Base-by-base conservation (phyloP, 495 filamentous ascomycete genomes). In the Penicillium coprophilum region DNA sequence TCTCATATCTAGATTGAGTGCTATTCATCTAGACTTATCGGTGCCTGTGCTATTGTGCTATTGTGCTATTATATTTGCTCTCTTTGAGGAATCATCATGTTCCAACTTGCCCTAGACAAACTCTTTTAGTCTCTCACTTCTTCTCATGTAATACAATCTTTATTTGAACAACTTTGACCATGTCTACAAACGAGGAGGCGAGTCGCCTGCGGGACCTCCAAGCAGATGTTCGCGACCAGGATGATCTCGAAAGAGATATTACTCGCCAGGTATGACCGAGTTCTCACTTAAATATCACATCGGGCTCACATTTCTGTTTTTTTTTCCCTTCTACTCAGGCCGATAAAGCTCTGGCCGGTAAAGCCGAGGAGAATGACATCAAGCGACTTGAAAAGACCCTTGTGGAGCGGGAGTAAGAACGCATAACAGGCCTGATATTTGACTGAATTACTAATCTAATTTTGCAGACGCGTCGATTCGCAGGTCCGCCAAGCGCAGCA, bases 301-400 rank as follows among this genome's bases (percentile, higher is more conserved):
- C 12, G 4, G 28, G 17, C 66, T 67, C 17, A 69, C 53, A 6
- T 6, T 20, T 30, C 12, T 36, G 3, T 24, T 23, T 41, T 15
- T 19, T 30, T n/a, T n/a, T n/a, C n/a, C n/a, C n/a, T n/a, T n/a
- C n/a, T n/a, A n/a, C n/a, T n/a, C 77, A 96, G 76, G 92, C 93
- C 1, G 91, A 90, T 60, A 81, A 83, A 56, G 74, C 89, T 11
- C 78, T 97, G 44, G 83, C 82, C 27, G 89, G 92, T 59, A 87
- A 89, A 63, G 92, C 93, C 23, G 87, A 97, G 66, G 90, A 94
- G 71, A 83, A 87, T 48, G 94, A 98, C 60, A 81, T 84, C 55
- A 94, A 91, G 66, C 84, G 93, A 55, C 82, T 96, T 49, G 88
- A 93, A 48, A 94, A 90, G 67, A 85, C 88, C 1, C 71, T 81